A percentile compares a stretch with the other conserved stretches of the same genome.
Evolutionary conservation across 2,329 filamentous ascomycete genomes (phyloP).

Genomic region (Fusarium robinianum): DNA sequence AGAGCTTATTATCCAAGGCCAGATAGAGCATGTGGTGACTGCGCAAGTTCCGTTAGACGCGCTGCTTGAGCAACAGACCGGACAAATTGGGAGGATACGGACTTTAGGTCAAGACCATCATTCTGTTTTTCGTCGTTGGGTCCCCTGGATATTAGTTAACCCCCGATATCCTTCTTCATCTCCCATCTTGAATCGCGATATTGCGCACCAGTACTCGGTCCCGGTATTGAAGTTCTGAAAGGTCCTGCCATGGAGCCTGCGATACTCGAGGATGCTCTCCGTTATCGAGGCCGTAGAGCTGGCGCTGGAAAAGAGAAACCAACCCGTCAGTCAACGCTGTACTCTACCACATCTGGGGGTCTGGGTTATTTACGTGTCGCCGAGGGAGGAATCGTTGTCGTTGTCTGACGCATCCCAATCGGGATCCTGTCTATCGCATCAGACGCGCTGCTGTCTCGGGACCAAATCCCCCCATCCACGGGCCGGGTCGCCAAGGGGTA

Average conservation of each 20-base stretch:
- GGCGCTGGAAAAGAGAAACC: not conserved
- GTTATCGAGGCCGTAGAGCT: slow-evolving; percentile 16
- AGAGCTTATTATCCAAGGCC: slow-evolving; percentile 17
- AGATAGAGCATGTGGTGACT: slow-evolving; percentile 27
- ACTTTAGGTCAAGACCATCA: slow-evolving; percentile 33
- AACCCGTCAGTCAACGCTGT: not conserved
- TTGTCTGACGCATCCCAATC: not conserved
- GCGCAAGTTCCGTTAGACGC: not conserved
- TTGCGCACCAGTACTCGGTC: slow-evolving; percentile 27
- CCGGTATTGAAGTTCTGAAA: slow-evolving; percentile 13
- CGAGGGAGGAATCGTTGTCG: slow-evolving; percentile 4
- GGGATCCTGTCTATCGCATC: not conserved
- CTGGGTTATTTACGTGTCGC: slow-evolving; percentile 1
- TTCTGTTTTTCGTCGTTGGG: slow-evolving; percentile 37
- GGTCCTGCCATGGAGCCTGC: slow-evolving; percentile 18
- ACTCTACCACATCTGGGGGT: not conserved
- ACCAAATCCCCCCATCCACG: not conserved
- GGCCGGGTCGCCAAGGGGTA: not conserved
- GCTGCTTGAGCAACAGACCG: too few species aligned
- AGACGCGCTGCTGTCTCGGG: too few species aligned
- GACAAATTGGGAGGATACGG: too few species aligned
- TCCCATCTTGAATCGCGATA: not conserved
- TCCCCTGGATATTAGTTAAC: slow-evolving; percentile 13
- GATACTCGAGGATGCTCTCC: slow-evolving; percentile 16
- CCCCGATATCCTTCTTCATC: too few species aligned